Evolutionary conservation across 2,329 filamentous ascomycete species (phyloP), one percentile per base, ranked within the genome.

Genomic region (Pseudogymnoascus sp.): DNA sequence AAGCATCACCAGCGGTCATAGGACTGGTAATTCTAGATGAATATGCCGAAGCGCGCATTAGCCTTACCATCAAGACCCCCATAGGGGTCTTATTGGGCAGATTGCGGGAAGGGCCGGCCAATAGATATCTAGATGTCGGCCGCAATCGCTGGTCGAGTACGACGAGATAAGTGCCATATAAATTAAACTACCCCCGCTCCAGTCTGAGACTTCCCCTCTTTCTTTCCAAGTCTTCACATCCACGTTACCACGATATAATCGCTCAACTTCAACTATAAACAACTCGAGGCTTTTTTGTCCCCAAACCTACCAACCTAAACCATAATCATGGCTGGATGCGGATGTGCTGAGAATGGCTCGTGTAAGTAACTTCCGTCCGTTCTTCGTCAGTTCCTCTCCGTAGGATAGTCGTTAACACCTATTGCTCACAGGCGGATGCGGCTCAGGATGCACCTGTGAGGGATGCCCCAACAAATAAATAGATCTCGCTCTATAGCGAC

Each of bases 241-340:
- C 36, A 39, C 36, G 36, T 33, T 52, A 52, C n/a, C 28, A 33
- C 28, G 25, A 55, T 33, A 55, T 55, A 33, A 19, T 33, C 49
- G n/a, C 49, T 19, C 25, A 55, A 55, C 25, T 33, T 33, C 49
- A 55, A 55, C n/a, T 55, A 55, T 4, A 19, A 16, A 55, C 49
- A 60, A 60, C 33, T 25, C 5, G 14, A 22, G 12, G 39, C 11
- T 33, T 41, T 41, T 41, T 33, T 22, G 25, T 60, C 19, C 19
- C 19, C 12, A 25, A 38, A 41, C 58, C 33, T 23, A 55, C 16
- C 28, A 55, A 33, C 49, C 28, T 55, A 55, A 55, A 33, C 16
- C n/a, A 19, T 55, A 33, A 55, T 55, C 49, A 55, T 55, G 49
- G 5, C n/a, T 33, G 49, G 49, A 55, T 55, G 49, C 49, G 49